Base-by-base conservation (phyloP, 495 filamentous ascomycete species). In the Evansstolkia leycettana region DNA sequence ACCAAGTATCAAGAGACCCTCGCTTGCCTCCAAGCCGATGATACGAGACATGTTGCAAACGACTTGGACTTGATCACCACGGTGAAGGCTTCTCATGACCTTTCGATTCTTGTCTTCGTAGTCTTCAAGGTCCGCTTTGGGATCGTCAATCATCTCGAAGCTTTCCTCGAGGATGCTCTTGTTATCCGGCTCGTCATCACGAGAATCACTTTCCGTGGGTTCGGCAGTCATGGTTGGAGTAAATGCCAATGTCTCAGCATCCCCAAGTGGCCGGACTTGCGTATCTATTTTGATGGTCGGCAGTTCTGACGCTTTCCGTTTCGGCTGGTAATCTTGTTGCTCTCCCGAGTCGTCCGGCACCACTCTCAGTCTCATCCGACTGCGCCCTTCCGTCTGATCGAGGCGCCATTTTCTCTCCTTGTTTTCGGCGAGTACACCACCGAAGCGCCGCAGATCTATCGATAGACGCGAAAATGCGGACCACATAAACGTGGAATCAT, bases 61-160 rank as follows among this genome's bases (percentile, higher is more conserved):
- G 43, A 81, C 78, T 48, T 93, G 84, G n/a, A 98, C 88, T 36
- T 84, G 69, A 47, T 98, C 90, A 4, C 84, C 84, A 20, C 84
- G 81, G 40, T 94, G 82, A 9, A 98, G 69, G 43, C 84, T 93
- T 38, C 90, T 70, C 84, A 96, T 87, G 32, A 98, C 90, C 57
- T 92, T 95, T 11, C 90, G 68, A 48, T 98, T 95, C 62, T 93
- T 95, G 51, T 98, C 90, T 58, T 96, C 90, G 47, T 84, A 93
- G 8, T 76, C 78, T 36, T 92, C 89, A 11, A 84, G 72, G 31
- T 78, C 84, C 31, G 84, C 76, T n/a, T 74, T 73, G 5, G 80
- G 78, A 39, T 94, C 88, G 39, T 94, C 85, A 26, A 98, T 78
- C 47, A 98, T 73, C 58, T 98, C 90, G 45, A 89, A 98, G 35